Base-by-base conservation (phyloP, 768 basidiomycete species). In the Floccularia luteovirens region DNA sequence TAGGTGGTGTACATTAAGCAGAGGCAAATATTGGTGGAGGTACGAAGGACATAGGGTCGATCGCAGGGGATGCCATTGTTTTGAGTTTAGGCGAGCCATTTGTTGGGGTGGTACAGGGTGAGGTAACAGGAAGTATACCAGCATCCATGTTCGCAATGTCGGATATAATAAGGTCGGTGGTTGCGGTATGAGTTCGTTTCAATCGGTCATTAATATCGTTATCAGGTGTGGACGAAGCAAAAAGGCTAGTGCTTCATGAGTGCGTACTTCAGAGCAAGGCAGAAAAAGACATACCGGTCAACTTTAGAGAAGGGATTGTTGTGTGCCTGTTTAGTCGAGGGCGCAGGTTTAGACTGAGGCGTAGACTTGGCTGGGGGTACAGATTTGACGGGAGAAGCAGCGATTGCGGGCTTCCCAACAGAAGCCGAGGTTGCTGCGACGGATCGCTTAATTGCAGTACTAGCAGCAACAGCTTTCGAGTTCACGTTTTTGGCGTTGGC, bases 1-100 rank as follows among this genome's bases (percentile, higher is more conserved):
- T 44, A 43, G 21, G 44, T 39, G 36, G 30, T 24, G 38, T 37
- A 41, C 22, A 62, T 86, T 61, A 89, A 43, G 63, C n/a, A n/a
- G n/a, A 58, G 32, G 74, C 74, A 52, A 86, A 87, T 20, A 89
- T 64, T 24, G 82, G 66, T 41, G 69, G 82, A 12, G 84, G 85
- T 43, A 74, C 65, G 53, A 77, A 85, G 46, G 81, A 75, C 46
- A 51, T 64, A 43, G 50, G 58, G 34, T 67, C 62, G 49, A 66
- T 67, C 44, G 53, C 52, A 36, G 64, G 55, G 43, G 62, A 51
- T 6, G 60, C 51, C 13, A 53, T 46, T 31, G 62, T 62, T 56
- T 68, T 60, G 41, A 58, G 53, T 60, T 62, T 61, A 49, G 51
- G 38, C 20, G 50, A 43, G 44, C 51, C 45, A 20, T 53, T 43